These are phyloP conservation scores for Venturia carpophila DNA, from an alignment of 2,329 filamentous ascomycete species.

Conservation along the genomic window DNA sequence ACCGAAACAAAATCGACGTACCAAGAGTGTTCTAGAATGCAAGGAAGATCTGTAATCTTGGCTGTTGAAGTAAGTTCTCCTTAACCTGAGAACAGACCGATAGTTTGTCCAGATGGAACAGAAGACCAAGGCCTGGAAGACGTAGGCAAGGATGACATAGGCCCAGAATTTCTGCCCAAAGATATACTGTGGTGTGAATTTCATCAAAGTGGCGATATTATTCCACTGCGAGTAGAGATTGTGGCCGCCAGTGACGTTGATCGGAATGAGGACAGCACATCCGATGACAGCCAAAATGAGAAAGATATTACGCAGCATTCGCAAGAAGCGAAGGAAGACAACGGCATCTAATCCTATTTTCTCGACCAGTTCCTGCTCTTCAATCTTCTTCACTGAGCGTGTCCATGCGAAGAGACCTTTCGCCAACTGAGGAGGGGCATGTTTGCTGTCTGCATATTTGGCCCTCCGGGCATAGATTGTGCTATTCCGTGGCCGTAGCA, in stretches of 20 bases:
- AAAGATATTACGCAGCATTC: slow-evolving; percentile 92
- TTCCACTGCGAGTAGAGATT: slow-evolving; percentile 23
- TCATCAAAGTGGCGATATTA: slow-evolving; percentile 39
- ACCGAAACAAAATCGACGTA: slow-evolving; percentile 21
- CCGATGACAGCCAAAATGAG: slow-evolving; percentile 62
- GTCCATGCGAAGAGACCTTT: slow-evolving; percentile 85
- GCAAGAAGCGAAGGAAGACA: slow-evolving; percentile 77
- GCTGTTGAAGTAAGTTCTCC: slow-evolving; percentile 74
- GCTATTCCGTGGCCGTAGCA: slow-evolving; percentile 83
- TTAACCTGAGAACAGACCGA: slow-evolving; percentile 59
- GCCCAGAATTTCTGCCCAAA: slow-evolving; percentile 47
- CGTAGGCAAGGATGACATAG: slow-evolving; percentile 50
- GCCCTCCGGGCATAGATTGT: slow-evolving; percentile 91
- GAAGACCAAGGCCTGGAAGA: slow-evolving; percentile 65
- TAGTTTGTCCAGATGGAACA: slow-evolving; percentile 91
- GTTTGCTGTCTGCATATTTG: slow-evolving; percentile 84
- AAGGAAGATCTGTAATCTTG: slow-evolving; percentile 82
- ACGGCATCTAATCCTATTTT: slow-evolving; percentile 85
- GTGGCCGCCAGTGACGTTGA: slow-evolving; percentile 51
- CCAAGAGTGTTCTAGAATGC: slow-evolving; percentile 59
- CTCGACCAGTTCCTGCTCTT: slow-evolving; percentile 69
- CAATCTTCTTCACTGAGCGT: slow-evolving; percentile 65
- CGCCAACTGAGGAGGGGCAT: slow-evolving; percentile 77
- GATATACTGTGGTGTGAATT: slow-evolving; percentile 50
- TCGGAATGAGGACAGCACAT: slow-evolving; percentile 68